Percentiles rank a stretch among this genome's conserved stretches.
phyloP scores from a whole-genome alignment of 2,329 filamentous ascomycete species.

The Neoarthrinium moseri region DNA sequence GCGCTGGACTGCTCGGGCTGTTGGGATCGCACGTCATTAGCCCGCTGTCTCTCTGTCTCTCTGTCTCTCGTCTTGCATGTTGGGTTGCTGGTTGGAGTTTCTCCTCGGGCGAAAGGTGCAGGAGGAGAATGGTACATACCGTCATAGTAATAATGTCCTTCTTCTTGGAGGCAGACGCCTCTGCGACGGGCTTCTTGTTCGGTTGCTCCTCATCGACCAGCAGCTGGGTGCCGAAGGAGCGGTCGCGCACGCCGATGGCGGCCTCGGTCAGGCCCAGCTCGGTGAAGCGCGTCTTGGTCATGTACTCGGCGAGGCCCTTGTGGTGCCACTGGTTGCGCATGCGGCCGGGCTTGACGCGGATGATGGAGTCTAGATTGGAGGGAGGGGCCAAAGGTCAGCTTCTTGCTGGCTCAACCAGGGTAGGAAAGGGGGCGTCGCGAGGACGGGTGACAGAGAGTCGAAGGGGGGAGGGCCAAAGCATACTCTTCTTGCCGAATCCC shows the following conservation, averaged over 20 bases:
- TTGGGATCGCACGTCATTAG: neutral
- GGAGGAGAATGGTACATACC: constrained; percentile 15
- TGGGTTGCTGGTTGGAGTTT: neutral
- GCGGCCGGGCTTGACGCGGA: constrained; percentile 31
- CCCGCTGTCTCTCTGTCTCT: constrained; percentile 12
- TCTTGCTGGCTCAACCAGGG: neutral
- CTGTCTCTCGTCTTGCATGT: neutral
- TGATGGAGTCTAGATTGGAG: constrained; percentile 26
- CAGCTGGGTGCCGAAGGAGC: constrained; percentile 24
- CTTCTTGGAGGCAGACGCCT: constrained; percentile 17
- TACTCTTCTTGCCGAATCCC: constrained; percentile 38
- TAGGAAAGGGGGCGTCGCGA: neutral
- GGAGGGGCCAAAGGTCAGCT: neutral
- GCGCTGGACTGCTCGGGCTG: constrained; percentile 34
- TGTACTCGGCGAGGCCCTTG: constrained; percentile 30
- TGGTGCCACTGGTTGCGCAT: constrained; percentile 35
- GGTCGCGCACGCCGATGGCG: constrained; percentile 31
- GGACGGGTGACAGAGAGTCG: neutral
- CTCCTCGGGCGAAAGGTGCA: neutral
- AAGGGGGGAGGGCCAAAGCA: constrained; percentile 5
- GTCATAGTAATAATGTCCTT: constrained; percentile 22
- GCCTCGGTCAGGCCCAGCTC: constrained; percentile 29
- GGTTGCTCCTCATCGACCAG: constrained; percentile 15
- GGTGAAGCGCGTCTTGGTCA: constrained; percentile 28
- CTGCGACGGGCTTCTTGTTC: constrained; percentile 7